A percentile compares a stretch with the other conserved stretches of the same genome.
Evolutionary conservation across 2,329 filamentous ascomycete genomes (phyloP).

Genomic region (Aspergillus viridinutans): DNA sequence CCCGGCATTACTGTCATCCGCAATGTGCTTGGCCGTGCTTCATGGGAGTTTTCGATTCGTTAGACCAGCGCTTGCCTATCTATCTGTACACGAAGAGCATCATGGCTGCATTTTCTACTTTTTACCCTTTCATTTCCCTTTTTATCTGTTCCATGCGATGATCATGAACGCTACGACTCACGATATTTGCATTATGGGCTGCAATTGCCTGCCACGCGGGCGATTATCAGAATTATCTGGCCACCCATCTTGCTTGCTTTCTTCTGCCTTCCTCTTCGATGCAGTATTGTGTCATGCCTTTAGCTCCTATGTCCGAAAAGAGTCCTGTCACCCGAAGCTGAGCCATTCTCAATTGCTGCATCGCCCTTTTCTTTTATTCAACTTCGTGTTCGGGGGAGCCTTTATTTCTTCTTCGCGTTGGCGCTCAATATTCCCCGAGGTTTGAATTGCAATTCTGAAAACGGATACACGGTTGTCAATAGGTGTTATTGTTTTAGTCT

Average conservation of each 20-base stretch:
- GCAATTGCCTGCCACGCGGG: background rate
- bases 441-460: too few species aligned
- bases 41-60: background rate
- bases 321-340: background rate
- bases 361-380: background rate
- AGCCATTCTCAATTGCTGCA: background rate
- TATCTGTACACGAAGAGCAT: background rate
- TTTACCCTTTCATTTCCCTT: background rate
- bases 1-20: background rate
- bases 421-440: background rate
- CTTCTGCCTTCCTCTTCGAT: background rate
- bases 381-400: background rate
- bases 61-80: background rate
- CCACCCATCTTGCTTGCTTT: too few species aligned
- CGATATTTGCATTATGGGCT: slow-evolving; percentile 6
- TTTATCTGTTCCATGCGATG: slow-evolving; percentile 8
- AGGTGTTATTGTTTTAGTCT: background rate
- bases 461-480: too few species aligned
- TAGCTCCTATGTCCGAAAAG: background rate
- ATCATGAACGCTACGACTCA: slow-evolving; percentile 20
- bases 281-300: background rate
- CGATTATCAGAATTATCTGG: too few species aligned
- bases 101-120: background rate
- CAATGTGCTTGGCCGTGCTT: background rate
- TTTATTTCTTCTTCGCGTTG: background rate